Conservation (phyloP, 1,139 yeast species). For the Yamadazyma epiphylla region DNA sequence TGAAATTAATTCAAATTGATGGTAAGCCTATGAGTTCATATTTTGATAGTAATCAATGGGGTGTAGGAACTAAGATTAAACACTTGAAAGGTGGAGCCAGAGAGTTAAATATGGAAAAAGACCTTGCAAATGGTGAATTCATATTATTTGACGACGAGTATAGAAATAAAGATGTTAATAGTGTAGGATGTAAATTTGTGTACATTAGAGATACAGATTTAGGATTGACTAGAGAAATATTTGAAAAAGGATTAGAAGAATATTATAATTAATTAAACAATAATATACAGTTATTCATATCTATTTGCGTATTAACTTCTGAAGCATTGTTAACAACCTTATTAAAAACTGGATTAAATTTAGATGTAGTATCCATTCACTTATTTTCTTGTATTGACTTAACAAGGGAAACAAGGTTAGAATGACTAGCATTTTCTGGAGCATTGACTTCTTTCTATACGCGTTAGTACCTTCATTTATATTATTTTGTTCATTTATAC, state of each 20-base stretch:
- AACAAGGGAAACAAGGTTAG: slow-evolving; percentile 48
- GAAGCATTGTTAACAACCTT: slow-evolving; percentile 4
- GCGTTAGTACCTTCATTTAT: slow-evolving; percentile 23
- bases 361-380: slow-evolving; percentile 16
- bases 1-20: slow-evolving; percentile 46
- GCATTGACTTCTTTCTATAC: slow-evolving; percentile 42
- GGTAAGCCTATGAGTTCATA: slow-evolving; percentile 43
- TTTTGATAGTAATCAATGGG: slow-evolving; percentile 62
- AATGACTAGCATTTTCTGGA: slow-evolving; percentile 46
- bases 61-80: slow-evolving; percentile 56
- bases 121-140: slow-evolving; percentile 47
- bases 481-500: slow-evolving; percentile 13
- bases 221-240: slow-evolving; percentile 51
- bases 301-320: slow-evolving; percentile 3
- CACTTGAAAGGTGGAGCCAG: slow-evolving; percentile 52
- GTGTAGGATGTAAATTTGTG: slow-evolving; percentile 58
- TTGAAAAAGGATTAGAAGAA: slow-evolving; percentile 36
- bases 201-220: slow-evolving; percentile 39
- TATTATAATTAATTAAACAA: slow-evolving; percentile 2
- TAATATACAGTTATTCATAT: not conserved
- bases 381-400: slow-evolving; percentile 34
- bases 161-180: slow-evolving; percentile 62
- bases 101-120: slow-evolving; percentile 32
- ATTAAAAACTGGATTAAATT: slow-evolving; percentile 19
- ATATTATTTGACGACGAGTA: slow-evolving; percentile 67